Evolutionary conservation across 2,329 filamentous ascomycete genomes (phyloP).

Genomic region (Lomentospora prolificans): DNA sequence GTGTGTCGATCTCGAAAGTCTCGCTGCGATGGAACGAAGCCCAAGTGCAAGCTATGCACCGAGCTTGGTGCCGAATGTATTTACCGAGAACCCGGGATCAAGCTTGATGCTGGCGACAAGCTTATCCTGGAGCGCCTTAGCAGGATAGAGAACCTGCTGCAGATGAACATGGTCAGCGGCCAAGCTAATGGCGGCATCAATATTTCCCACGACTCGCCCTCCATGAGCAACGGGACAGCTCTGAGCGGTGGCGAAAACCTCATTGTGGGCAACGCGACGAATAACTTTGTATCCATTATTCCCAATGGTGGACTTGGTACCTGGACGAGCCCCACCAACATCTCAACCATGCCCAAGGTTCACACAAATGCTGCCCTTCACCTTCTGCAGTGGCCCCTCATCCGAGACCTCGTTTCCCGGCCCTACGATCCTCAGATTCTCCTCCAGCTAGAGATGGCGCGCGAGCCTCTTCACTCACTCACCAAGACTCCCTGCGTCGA

Average conservation of each 20-base stretch:
- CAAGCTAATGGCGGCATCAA: conserved; percentile 22
- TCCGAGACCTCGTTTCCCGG: conserved; percentile 64
- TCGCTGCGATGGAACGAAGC: conserved; percentile 67
- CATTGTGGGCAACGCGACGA: conserved; percentile 33
- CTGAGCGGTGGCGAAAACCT: conserved; percentile 46
- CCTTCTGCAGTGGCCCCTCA: conserved; percentile 70
- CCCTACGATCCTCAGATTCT: conserved; percentile 76
- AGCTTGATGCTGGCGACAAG: conserved; percentile 79
- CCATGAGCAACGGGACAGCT: conserved; percentile 53
- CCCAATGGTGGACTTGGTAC: conserved; percentile 60
- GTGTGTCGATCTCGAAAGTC: conserved; percentile 74
- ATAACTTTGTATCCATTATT: conserved; percentile 42
- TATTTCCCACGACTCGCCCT: conserved; percentile 39
- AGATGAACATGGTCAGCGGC: conserved; percentile 49
- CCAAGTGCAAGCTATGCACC: conserved; percentile 76
- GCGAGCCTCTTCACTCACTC: conserved; percentile 61
- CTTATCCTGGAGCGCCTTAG: conserved; percentile 70
- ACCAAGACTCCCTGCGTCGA: conserved; percentile 59
- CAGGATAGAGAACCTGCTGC: conserved; percentile 70
- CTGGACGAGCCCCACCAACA: conserved; percentile 58
- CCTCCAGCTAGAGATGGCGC: conserved; percentile 69
- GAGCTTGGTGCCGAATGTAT: conserved; percentile 76
- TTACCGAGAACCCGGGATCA: conserved; percentile 78
- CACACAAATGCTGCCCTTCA: conserved; percentile 75
- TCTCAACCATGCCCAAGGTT: conserved; percentile 77